Evolutionary conservation across 768 basidiomycete species (phyloP).

Genomic region (Hebeloma cylindrosporum): DNA sequence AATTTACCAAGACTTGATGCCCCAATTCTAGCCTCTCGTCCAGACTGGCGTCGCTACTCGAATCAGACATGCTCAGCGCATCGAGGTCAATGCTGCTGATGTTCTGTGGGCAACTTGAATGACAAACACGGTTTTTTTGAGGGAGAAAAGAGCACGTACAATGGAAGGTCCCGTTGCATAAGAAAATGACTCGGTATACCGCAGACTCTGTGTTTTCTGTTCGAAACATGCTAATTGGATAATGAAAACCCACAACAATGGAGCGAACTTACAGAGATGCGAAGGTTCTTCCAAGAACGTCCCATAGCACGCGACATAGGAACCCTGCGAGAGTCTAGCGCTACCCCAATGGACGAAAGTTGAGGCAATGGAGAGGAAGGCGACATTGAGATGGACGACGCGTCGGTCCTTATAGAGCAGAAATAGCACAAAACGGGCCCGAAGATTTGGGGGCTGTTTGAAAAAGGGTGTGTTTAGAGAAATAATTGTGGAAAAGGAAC

Average conservation of each 20-base stretch:
- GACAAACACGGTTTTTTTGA: no score
- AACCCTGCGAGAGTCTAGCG: neutral
- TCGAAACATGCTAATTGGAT: neutral
- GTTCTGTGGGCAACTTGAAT: no score
- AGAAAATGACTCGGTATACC: neutral
- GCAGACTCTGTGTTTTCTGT: slow-evolving; percentile 2
- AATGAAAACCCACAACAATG: neutral
- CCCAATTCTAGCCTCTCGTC: no score
- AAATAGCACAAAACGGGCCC: no score
- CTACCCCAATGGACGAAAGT: neutral
- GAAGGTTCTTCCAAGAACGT: neutral
- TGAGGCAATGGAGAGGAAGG: neutral
- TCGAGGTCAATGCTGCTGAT: no score
- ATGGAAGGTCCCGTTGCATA: no score
- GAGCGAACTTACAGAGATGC: neutral
- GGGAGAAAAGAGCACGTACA: no score
- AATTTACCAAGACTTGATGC: no score
- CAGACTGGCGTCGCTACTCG: no score
- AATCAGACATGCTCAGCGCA: no score
- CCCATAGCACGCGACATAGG: neutral
- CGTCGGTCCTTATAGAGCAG: slow-evolving; percentile 1
- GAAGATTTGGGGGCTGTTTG: neutral
- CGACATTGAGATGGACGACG: slow-evolving; percentile 1
- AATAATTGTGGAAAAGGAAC: slow-evolving; percentile 3
- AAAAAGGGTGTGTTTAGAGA: neutral